Conservation (phyloP, 192 early-diverging fungal species). For the Allomyces javanicus region DNA sequence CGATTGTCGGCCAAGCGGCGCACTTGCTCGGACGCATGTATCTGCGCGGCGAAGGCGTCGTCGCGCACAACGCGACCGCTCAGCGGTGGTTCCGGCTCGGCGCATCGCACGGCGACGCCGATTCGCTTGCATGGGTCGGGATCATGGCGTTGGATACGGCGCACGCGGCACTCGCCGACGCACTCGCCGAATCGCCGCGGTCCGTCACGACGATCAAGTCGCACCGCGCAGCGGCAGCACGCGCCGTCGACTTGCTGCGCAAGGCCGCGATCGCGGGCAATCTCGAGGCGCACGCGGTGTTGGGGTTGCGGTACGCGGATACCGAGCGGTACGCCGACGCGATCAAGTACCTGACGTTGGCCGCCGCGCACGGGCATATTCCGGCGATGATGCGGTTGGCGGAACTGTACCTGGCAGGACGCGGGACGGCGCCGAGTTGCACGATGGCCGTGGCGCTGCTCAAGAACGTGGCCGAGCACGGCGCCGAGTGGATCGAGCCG, state of each 20-base stretch:
- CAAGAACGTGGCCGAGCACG: slow-evolving; percentile 63
- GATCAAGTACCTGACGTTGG: slow-evolving; percentile 27
- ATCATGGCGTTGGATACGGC: neutral
- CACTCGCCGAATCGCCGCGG: no score
- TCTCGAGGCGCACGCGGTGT: no score
- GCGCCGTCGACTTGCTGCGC: no score
- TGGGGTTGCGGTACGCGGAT: no score
- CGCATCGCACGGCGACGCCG: slow-evolving; percentile 9
- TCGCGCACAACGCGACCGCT: slow-evolving; percentile 35
- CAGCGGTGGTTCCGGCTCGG: slow-evolving; percentile 59
- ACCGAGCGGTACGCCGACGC: slow-evolving; percentile 13
- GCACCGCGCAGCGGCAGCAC: no score
- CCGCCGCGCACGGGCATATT: slow-evolving; percentile 42
- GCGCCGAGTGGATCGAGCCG: slow-evolving; percentile 56
- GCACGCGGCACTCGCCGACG: no score
- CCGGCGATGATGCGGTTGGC: slow-evolving; percentile 65
- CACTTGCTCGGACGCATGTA: slow-evolving; percentile 73
- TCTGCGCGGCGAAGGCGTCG: slow-evolving; percentile 72
- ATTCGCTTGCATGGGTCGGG: neutral
- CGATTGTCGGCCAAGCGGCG: slow-evolving; percentile 43
- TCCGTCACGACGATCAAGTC: no score
- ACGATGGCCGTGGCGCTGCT: slow-evolving; percentile 43
- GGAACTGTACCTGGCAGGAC: slow-evolving; percentile 40
- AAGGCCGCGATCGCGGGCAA: no score
- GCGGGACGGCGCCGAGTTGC: slow-evolving; percentile 31